Evolutionary conservation across 2,329 filamentous ascomycete species (phyloP), one percentile per base, ranked within the genome.

Genomic region (Colletotrichum chlorophyti): DNA sequence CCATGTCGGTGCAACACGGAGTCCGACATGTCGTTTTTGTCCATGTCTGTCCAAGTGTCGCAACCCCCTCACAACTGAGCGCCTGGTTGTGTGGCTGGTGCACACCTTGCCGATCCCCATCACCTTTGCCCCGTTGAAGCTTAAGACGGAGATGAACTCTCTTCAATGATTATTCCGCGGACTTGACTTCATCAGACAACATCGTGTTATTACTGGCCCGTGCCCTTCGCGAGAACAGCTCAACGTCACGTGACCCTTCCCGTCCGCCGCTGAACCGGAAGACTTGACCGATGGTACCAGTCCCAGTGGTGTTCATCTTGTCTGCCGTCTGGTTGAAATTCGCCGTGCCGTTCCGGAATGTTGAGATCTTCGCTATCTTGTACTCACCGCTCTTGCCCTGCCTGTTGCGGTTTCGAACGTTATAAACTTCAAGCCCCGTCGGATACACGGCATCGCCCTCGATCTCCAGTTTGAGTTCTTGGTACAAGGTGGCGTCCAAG

Each of bases 191-290:
- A 69, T 87, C 83, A 19, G 69, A 68, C 5, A 80, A 68, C 15
- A 88, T 68, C 1, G 78, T 82, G 43, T 79, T 76, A 67, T 88
- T 87, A 3, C 77, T 71, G 4, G 83, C 83, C 24, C 72, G 69
- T 23, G 89, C 82, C 45, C 83, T 76, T 17, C 87, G 77, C 54
- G 71, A 74, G 69, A 89, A 91, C 38, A 89, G 72, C 68, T 80
- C 73, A 45, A 41, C 65, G 63, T 21, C 63, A 64, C 41, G 34
- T 15, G 62, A 43, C 4, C 64, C 66, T 1, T 62, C 63, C 4
- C 61, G 64, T 5, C 82, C 66, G 6, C 81, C 80, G n/a, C 74
- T 74, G 60, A 90, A 85, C 6, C 65, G 69, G 60, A 89, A 83
- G 2, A 75, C 71, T 70, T 91, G 87, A 53, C 76, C 76, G 6